Percentiles rank a stretch among this genome's conserved stretches.
Evolutionary conservation across 495 filamentous ascomycete genomes (phyloP).

Genomic region (Penicillium cinerascens): DNA sequence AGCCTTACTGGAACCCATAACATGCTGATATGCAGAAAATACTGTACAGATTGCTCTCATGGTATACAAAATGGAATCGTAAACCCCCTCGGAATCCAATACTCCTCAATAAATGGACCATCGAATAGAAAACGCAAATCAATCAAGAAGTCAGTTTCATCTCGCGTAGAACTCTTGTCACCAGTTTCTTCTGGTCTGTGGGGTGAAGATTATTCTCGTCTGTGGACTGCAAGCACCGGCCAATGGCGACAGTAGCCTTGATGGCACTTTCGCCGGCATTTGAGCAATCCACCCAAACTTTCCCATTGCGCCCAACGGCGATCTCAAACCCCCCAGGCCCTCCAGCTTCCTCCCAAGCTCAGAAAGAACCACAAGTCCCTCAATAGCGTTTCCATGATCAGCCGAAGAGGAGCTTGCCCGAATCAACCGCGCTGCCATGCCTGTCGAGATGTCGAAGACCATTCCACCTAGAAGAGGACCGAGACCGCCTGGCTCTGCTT

Average conservation of each 20-base stretch:
- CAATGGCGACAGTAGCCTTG: conserved; percentile 68
- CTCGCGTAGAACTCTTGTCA: conserved; percentile 60
- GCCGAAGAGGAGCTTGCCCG: conserved; percentile 50
- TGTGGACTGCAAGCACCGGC: conserved; percentile 72
- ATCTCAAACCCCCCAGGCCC: conserved; percentile 72
- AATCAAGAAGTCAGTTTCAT: conserved; percentile 40
- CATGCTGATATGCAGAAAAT: too few relatives aligned
- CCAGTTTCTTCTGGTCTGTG: conserved; percentile 77
- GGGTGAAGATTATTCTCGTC: conserved; percentile 64
- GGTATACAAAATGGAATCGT: too few relatives aligned
- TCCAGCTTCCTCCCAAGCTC: conserved; percentile 75
- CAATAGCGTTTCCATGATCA: conserved; percentile 57
- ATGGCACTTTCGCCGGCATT: conserved; percentile 54
- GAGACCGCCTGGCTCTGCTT: conserved; percentile 80
- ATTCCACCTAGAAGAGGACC: conserved; percentile 85
- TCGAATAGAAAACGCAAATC: neutral
- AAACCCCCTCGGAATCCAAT: too few relatives aligned
- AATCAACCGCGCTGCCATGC: conserved; percentile 73
- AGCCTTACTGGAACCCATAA: too few relatives aligned
- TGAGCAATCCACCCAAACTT: conserved; percentile 76
- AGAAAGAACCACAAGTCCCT: conserved; percentile 69
- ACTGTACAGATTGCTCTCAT: too few relatives aligned
- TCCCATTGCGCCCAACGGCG: conserved; percentile 91
- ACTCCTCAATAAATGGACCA: too few relatives aligned
- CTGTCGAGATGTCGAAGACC: conserved; percentile 75